Evolutionary conservation across 208 protist genomes (phyloP).

Genomic region (Leishmania major): DNA sequence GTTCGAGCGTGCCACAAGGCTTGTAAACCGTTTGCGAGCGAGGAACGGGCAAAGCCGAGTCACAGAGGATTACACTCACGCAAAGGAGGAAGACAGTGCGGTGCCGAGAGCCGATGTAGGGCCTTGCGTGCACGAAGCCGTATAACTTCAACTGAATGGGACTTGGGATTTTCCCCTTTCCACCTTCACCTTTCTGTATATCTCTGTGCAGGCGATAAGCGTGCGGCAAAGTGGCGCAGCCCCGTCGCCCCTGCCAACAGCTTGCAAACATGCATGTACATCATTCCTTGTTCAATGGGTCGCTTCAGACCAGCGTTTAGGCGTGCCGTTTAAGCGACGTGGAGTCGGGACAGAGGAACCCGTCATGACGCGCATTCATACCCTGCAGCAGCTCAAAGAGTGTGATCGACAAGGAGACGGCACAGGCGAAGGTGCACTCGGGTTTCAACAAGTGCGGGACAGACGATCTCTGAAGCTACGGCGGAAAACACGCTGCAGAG

Average conservation of each 20-base stretch:
- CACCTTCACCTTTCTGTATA: not conserved
- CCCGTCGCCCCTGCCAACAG: not conserved
- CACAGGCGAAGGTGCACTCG: no score
- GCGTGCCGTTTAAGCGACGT: not conserved
- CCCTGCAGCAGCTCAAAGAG: no score
- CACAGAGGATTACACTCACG: not conserved
- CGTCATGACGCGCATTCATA: not conserved
- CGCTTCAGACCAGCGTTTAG: not conserved
- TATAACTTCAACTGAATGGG: not conserved
- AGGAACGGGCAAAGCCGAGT: not conserved
- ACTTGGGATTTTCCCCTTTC: not conserved
- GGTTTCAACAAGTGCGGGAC: not conserved
- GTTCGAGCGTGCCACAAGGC: not conserved
- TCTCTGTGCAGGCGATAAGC: not conserved
- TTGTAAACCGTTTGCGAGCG: not conserved
- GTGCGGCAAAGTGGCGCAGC: no score
- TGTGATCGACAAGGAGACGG: not conserved
- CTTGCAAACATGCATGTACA: not conserved
- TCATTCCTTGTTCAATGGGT: no score
- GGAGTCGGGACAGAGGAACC: not conserved
- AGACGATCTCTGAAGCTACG: not conserved
- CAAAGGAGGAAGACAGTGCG: not conserved
- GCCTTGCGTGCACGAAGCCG: not conserved
- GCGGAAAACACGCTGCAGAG: not conserved
- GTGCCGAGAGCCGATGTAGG: not conserved